Evolutionary conservation across 257 asterid genomes (phyloP), one percentile per base, ranked within the genome.

Genomic region (Anisodus tanguticus): DNA sequence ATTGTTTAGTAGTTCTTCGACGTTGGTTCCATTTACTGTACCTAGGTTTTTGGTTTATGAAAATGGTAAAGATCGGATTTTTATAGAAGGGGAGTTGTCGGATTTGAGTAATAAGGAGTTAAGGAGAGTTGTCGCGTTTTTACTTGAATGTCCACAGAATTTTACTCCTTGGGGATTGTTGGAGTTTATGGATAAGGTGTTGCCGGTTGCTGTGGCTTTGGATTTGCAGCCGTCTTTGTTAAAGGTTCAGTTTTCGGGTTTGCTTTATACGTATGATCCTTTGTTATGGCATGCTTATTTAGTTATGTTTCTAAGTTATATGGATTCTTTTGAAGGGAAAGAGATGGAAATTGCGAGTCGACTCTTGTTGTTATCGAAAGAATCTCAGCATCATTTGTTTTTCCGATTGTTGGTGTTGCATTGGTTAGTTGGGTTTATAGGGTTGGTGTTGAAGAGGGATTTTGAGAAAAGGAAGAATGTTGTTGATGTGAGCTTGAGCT

Each of bases 171-270:
- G 88, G 86, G 99, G 97, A 62, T 79, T 93, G 85, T 85, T 91
- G 86, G 98, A 94, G 89, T 91, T 96, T 83, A 91, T 94, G 91
- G 89, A 81, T 80, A 85, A 91, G 79, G 81, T 91, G 7, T 85
- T 94, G 81, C 97, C 98, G 4, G 85, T 96, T 83, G 97, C 95
- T 26, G 93, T 88, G 84, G 95, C 87, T 82, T 88, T 96, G 79
- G 98, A 94, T 49, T 93, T 96, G 90, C 99, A 96, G 89, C 93
- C 92, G 59, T 93, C 98, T 74, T 85, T 94, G 92, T 84, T 96
- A 88, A 93, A 93, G 85, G 98, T 96, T 86, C 98, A 96, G 85
- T 96, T 92, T 86, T 91, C 94, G 0, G 97, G 99, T 87, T 87
- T 96, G 82, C 87, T 94, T 64, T 91, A 91, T 87, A 93, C 98